phyloP scores from a whole-genome alignment of 73 alveolate species.

The Effrenium voratum region DNA sequence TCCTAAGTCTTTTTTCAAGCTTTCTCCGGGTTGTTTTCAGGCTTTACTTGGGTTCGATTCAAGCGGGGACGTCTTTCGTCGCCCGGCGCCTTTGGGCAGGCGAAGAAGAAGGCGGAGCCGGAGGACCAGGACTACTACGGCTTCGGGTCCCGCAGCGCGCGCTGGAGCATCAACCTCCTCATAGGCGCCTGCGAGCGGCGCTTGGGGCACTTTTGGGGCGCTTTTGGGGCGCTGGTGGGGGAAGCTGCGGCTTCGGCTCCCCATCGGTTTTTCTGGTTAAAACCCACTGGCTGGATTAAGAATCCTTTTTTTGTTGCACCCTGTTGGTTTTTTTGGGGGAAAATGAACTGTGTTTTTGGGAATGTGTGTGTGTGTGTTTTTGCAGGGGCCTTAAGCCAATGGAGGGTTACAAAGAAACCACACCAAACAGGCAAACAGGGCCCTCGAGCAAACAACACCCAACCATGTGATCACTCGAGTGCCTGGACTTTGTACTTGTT shows the following conservation, averaged over 20 bases:
- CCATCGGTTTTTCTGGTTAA: background rate
- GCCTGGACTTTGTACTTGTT: too few relatives aligned
- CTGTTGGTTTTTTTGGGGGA: too few relatives aligned
- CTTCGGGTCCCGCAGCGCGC: conserved; percentile 65
- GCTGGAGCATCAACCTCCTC: conserved; percentile 71
- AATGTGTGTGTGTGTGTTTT: too few relatives aligned
- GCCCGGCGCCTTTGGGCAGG: background rate
- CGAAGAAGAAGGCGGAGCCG: conserved; percentile 66
- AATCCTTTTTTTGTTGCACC: too few relatives aligned
- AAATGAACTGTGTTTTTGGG: too few relatives aligned
- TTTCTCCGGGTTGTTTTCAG: background rate
- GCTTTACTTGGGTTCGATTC: background rate
- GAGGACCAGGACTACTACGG: conserved; percentile 90
- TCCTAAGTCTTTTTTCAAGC: background rate
- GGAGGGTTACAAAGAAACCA: too few relatives aligned
- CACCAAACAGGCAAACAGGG: too few relatives aligned
- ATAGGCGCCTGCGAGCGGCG: conserved; percentile 11
- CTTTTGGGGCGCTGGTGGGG: background rate
- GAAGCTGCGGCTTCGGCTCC: background rate
- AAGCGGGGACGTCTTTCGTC: background rate
- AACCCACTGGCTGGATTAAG: too few relatives aligned
- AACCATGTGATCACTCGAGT: too few relatives aligned
- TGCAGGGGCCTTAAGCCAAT: too few relatives aligned
- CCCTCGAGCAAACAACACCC: too few relatives aligned
- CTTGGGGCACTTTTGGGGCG: background rate